Base-by-base conservation (phyloP, 169 alveolate species). In the Miamiensis avidus region DNA sequence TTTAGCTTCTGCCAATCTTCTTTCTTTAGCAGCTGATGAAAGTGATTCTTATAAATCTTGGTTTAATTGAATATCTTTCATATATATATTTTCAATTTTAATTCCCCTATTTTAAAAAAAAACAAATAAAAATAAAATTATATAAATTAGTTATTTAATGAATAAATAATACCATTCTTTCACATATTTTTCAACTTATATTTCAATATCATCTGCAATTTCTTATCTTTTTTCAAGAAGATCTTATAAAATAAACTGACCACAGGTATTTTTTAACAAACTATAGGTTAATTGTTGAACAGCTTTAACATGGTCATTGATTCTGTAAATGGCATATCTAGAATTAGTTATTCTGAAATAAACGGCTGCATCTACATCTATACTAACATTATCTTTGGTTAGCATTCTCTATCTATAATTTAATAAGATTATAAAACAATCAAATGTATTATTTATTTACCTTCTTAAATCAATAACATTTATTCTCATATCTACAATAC, bases 1-100 rank as follows among this genome's bases (percentile, higher is more conserved):
- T 65, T 86, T 86, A 0, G 87, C 84, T 75, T 74, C 29, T 26
- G 90, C 90, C 29, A 81, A 81, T 81, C 90, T 86, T 33, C 84
- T 81, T 86, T 86, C 90, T 34, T 82, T 86, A 6, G 90, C 90
- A 64, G 90, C 90, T n/a, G 90, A 86, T n/a, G 85, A 79, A 1
- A 86, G 49, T 20, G 87, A 74, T 86, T 86, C 29, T 86, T 86
- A 81, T 28, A 86, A 75, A 81, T 86, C 90, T 30, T 69, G 34
- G 32, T 81, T 74, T 64, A 86, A 74, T 81, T 75, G n/a, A 20
- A 86, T 81, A 72, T 86, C 90, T 33, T 86, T 86, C 86, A 86
- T 86, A 28, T 81, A 86, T 20, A 86, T 86, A 29, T 86, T 86
- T 64, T 86, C 90, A 28, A 86, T 82, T 30, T 81, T 32, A 4